A percentile compares a stretch with the other conserved stretches of the same genome.
Conservation (phyloP, 2,329 filamentous ascomycete species). For the Cercospora zeae-maydis region DNA sequence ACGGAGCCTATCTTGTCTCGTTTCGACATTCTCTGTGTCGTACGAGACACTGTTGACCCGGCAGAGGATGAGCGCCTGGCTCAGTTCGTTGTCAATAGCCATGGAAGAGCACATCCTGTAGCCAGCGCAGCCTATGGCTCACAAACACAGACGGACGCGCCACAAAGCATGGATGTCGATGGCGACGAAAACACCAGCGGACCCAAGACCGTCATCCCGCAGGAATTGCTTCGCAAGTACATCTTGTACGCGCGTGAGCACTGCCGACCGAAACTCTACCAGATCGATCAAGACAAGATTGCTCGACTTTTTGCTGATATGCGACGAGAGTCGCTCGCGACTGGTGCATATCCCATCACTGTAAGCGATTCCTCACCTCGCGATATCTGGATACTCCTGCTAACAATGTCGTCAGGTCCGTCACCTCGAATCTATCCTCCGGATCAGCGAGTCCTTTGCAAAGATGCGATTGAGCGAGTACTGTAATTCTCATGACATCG, state of each 20-base stretch:
- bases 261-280: conserved; percentile 86
- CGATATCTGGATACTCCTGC: neutral
- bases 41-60: conserved; percentile 91
- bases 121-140: conserved; percentile 36
- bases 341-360: conserved; percentile 95
- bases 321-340: conserved; percentile 86
- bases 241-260: conserved; percentile 91
- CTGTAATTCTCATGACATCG: conserved; percentile 84
- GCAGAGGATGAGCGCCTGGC: conserved; percentile 88
- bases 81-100: conserved; percentile 90
- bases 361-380: conserved; percentile 54
- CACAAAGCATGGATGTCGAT: conserved; percentile 60
- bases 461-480: conserved; percentile 98
- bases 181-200: conserved; percentile 44
- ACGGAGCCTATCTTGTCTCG: conserved; percentile 96
- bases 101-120: conserved; percentile 79
- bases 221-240: conserved; percentile 90
- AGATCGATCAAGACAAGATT: conserved; percentile 97
- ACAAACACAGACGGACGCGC: conserved; percentile 40
- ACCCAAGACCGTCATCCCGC: conserved; percentile 71
- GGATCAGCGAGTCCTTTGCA: conserved; percentile 89
- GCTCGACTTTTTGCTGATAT: conserved; percentile 93
- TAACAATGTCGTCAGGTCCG: conserved; percentile 63
- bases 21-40: conserved; percentile 96
- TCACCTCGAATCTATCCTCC: conserved; percentile 96